These are phyloP conservation scores for Fusarium circinatum DNA, from an alignment of 2,329 filamentous ascomycete species.

Conservation along the genomic window DNA sequence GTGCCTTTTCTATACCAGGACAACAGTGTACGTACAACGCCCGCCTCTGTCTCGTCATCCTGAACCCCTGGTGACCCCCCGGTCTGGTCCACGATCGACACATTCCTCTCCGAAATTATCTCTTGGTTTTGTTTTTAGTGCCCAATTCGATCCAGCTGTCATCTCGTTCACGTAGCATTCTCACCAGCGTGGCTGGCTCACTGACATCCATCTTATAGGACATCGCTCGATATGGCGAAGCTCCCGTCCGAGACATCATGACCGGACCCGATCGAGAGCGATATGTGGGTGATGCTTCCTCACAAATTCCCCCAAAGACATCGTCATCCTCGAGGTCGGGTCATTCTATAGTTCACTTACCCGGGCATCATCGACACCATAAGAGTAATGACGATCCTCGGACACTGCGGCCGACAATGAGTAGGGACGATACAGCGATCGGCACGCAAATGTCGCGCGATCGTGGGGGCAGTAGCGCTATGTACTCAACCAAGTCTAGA, in stretches of 20 bases:
- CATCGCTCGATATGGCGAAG: constrained; percentile 80
- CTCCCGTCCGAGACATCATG: constrained; percentile 76
- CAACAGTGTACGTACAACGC: constrained; percentile 65
- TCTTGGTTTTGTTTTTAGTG: constrained; percentile 15
- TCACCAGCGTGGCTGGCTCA: constrained; percentile 22
- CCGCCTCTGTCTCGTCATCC: constrained; percentile 39
- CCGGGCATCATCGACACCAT: constrained; percentile 75
- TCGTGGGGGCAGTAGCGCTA: constrained; percentile 63
- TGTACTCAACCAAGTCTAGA: constrained; percentile 65
- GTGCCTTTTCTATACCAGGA: constrained; percentile 98
- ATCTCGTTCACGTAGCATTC: not conserved
- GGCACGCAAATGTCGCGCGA: constrained; percentile 54
- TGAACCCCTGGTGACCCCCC: constrained; percentile 17
- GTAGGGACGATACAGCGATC: constrained; percentile 75
- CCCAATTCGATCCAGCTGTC: constrained; percentile 5
- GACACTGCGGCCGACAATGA: constrained; percentile 75
- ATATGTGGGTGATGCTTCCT: constrained; percentile 62
- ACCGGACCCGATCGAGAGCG: constrained; percentile 76
- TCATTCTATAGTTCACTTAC: constrained; percentile 71
- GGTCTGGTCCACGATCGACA: constrained; percentile 23
- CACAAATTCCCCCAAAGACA: constrained; percentile 65
- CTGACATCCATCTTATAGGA: constrained; percentile 61
- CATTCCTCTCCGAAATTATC: constrained; percentile 25
- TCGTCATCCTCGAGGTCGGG: constrained; percentile 70
- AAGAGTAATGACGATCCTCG: constrained; percentile 74